Conservation (phyloP, 2,329 filamentous ascomycete species). For the Cladosporium colombiae region DNA sequence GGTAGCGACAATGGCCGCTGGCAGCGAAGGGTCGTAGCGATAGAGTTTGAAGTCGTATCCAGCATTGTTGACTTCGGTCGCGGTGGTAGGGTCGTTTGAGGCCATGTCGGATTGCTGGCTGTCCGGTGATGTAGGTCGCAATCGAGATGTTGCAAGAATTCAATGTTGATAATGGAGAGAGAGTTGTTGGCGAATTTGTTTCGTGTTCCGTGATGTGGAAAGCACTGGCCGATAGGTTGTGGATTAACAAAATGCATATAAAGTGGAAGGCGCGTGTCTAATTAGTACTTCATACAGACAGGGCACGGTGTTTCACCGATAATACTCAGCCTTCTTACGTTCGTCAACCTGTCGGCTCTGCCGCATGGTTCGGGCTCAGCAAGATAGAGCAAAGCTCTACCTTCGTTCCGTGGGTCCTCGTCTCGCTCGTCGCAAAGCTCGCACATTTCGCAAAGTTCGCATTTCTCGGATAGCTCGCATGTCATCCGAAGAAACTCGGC, state of each 20-base stretch:
- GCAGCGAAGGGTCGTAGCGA: conserved; percentile 49
- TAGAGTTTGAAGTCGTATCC: conserved; percentile 12
- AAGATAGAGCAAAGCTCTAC: not conserved
- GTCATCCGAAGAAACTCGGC: not conserved
- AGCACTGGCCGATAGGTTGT: not conserved
- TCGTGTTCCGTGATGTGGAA: not conserved
- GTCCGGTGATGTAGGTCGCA: too few relatives aligned
- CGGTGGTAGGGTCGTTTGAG: not conserved
- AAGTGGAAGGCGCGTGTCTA: not conserved
- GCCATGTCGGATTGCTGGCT: not conserved
- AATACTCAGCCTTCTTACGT: not conserved
- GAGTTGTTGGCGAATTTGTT: not conserved
- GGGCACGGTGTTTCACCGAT: not conserved
- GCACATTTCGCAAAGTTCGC: not conserved
- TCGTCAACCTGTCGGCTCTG: not conserved
- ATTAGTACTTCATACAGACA: not conserved
- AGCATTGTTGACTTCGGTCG: not conserved
- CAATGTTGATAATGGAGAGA: not conserved
- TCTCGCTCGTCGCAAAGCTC: not conserved
- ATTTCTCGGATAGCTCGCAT: not conserved
- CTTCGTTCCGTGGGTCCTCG: not conserved
- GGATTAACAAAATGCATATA: not conserved
- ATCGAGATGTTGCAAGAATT: too few relatives aligned
- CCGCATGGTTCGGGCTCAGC: not conserved
- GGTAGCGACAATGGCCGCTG: conserved; percentile 49